Percentiles rank a stretch among this genome's conserved stretches.
phyloP scores from a whole-genome alignment of 1,139 yeast species.

The Geotrichum macrosporum region DNA sequence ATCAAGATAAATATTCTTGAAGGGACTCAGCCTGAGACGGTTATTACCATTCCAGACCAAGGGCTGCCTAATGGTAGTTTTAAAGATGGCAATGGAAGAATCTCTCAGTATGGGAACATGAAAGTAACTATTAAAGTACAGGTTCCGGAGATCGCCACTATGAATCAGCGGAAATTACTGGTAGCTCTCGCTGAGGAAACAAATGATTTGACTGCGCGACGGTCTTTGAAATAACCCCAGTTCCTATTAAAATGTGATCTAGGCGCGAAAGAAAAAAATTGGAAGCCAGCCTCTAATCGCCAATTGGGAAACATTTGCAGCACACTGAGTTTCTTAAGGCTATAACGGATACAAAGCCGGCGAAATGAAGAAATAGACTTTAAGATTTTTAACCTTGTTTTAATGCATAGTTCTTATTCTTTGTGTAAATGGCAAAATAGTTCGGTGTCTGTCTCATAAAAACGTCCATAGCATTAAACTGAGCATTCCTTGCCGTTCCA shows the following conservation, averaged over 20 bases:
- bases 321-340: no score
- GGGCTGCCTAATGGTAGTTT: slow-evolving; percentile 81
- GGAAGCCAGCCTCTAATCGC: slow-evolving; percentile 16
- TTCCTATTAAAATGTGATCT: no score
- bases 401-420: no score
- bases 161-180: slow-evolving; percentile 85
- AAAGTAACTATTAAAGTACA: slow-evolving; percentile 69
- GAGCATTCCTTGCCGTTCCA: no score
- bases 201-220: slow-evolving; percentile 71
- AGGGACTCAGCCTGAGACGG: slow-evolving; percentile 78
- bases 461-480: no score
- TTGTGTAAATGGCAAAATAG: no score
- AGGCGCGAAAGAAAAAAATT: no score
- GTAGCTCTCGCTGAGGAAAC: slow-evolving; percentile 93
- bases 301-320: no score
- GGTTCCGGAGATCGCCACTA: slow-evolving; percentile 69
- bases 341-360: no score
- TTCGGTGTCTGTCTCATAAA: no score
- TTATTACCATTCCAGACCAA: slow-evolving; percentile 72
- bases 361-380: slow-evolving; percentile 7
- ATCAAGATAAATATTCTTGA: slow-evolving; percentile 78
- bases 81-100: no score
- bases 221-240: no score
- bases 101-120: slow-evolving; percentile 55
- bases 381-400: not conserved